A percentile compares a stretch with the other conserved stretches of the same genome.
Conservation (phyloP, 371 early-diverging fungal genomes). For the Amoeboaphelidium protococcarum region DNA sequence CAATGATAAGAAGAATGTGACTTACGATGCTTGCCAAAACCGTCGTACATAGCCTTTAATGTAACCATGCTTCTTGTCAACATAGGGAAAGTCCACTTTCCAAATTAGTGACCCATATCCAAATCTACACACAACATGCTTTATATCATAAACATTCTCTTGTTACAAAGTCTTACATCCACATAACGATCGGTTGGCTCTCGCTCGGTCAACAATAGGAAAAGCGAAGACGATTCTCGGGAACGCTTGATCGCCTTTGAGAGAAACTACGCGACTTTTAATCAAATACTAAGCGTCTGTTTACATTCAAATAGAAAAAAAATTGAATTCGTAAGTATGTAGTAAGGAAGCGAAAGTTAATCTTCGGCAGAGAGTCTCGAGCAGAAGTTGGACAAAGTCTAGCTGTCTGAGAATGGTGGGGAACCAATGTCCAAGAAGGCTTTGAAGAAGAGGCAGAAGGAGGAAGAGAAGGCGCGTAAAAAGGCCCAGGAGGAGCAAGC, state of each 20-base stretch:
- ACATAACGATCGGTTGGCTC: no score
- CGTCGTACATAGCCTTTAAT: constrained; percentile 49
- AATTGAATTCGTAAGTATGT: no score
- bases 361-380: not conserved
- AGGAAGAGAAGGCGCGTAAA: constrained; percentile 55
- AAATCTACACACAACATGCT: constrained; percentile 64
- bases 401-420: not conserved
- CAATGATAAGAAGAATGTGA: no score
- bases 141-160: no score
- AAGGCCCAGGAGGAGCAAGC: constrained; percentile 29
- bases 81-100: constrained; percentile 29
- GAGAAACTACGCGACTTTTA: no score
- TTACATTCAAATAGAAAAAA: no score
- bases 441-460: constrained; percentile 73
- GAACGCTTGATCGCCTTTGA: no score
- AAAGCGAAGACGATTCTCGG: no score
- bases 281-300: no score
- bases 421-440: constrained; percentile 51
- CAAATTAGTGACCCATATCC: constrained; percentile 74
- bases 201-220: no score
- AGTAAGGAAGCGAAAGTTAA: no score
- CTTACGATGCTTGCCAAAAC: constrained; percentile 51
- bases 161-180: no score
- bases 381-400: not conserved
- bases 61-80: constrained; percentile 31